phyloP scores from a whole-genome alignment of 1,284 basidiomycete genomes.

The Boletus mariae region DNA sequence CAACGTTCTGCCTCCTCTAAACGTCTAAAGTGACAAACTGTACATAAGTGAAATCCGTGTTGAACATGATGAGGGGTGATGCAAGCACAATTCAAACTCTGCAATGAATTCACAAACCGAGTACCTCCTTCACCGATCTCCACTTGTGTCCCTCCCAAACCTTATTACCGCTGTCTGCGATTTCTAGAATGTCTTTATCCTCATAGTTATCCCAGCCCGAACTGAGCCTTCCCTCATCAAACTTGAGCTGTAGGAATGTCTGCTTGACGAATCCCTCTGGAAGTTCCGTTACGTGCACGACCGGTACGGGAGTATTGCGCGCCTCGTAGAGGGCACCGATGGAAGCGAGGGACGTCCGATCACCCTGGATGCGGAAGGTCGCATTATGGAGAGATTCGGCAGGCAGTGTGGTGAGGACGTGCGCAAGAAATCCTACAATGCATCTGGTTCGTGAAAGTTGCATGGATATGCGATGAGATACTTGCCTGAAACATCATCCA shows the following conservation, averaged over 20 bases:
- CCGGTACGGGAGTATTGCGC: slow-evolving; percentile 16
- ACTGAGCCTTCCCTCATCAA: slow-evolving; percentile 27
- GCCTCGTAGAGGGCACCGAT: slow-evolving; percentile 27
- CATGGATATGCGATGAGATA: background rate
- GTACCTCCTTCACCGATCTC: slow-evolving; percentile 26
- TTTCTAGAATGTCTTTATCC: slow-evolving; percentile 24
- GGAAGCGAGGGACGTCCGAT: slow-evolving; percentile 28
- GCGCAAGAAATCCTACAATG: slow-evolving; percentile 31
- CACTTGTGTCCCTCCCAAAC: slow-evolving; percentile 30
- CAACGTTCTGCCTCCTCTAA: background rate
- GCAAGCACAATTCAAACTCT: background rate
- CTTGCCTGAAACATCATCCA: slow-evolving; percentile 33
- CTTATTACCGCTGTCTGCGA: slow-evolving; percentile 26
- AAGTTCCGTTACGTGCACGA: slow-evolving; percentile 24
- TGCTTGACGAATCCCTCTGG: slow-evolving; percentile 32
- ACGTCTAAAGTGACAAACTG: background rate
- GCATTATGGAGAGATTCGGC: slow-evolving; percentile 27
- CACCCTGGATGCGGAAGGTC: slow-evolving; percentile 38
- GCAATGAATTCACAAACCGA: slow-evolving; percentile 18
- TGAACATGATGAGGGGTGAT: background rate
- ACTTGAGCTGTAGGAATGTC: slow-evolving; percentile 26
- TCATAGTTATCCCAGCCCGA: slow-evolving; percentile 30
- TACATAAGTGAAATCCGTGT: background rate
- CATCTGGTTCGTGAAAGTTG: background rate
- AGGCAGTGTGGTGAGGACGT: slow-evolving; percentile 34